Base-by-base conservation (phyloP, 208 protist genomes). In the Trypanosoma boissoni region DNA sequence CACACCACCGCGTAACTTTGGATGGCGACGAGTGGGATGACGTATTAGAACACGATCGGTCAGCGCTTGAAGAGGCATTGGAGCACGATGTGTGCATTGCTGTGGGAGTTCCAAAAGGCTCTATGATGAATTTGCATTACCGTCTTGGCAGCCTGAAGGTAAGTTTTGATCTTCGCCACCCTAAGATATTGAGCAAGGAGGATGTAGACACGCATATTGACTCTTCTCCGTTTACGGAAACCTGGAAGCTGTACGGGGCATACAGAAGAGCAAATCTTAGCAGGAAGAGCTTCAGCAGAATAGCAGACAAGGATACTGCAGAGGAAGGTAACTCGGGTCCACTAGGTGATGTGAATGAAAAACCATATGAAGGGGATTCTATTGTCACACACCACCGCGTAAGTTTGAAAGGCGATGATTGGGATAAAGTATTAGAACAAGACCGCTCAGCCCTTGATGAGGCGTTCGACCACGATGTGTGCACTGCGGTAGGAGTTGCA, bases 311-410 rank as follows among this genome's bases (percentile, higher is more conserved):
- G 12, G 34, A 16, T 12, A 18, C 21, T 6, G 16, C 16, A 3
- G 31, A 10, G 24, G 18, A 42, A 26, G 12, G 10, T 24, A 18
- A n/a, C n/a, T n/a, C 28, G 12, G 20, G 26, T n/a, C n/a, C n/a
- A 12, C 18, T 49, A 23, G 42, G 18, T 4, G 16, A 2, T 3
- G 34, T 23, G 12, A 10, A 9, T 36, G 41, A 18, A 24, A 21
- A 21, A 12, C 20, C 32, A 18, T 12, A 42, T 27, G 16, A 44
- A 2, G 23, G 43, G 4, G 46, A 57, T n/a, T 20, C 44, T 12
- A 55, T 72, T 10, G 66, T 72, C 7, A 83, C 68, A 9, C 65
- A 41, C 9, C 82, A 83, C 64, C 58, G 69, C 43, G 72, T 80
- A 5, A 41, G 55, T n/a, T n/a, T n/a, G n/a, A n/a, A n/a, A n/a